Evolutionary conservation across 441 rosid species (phyloP).

Genomic region (Cnidoscolus chayamansa): DNA sequence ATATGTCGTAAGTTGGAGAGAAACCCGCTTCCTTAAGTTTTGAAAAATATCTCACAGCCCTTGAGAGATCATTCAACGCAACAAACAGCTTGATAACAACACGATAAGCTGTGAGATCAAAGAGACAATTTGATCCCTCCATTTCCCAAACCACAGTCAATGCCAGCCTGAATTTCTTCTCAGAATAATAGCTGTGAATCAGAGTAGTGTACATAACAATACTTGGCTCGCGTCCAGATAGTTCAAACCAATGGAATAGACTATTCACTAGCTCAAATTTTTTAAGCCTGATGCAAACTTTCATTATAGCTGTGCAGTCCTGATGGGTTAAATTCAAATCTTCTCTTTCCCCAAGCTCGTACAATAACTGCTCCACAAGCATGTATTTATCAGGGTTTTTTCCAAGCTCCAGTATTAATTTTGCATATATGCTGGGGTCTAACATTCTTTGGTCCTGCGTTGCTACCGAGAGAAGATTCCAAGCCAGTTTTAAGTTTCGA

Average conservation of each 20-base stretch:
- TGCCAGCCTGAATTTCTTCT: slow-evolving; percentile 65
- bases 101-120: slow-evolving; percentile 86
- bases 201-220: slow-evolving; percentile 84
- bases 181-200: slow-evolving; percentile 65
- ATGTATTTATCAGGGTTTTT: slow-evolving; percentile 67
- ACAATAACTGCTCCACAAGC: slow-evolving; percentile 48
- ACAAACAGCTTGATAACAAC: slow-evolving; percentile 70
- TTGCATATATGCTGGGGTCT: slow-evolving; percentile 57
- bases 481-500: slow-evolving; percentile 62
- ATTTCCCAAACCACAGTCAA: slow-evolving; percentile 82
- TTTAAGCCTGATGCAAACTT: slow-evolving; percentile 55
- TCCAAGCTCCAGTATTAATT: slow-evolving; percentile 64
- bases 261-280: slow-evolving; percentile 60
- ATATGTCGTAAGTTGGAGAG: slow-evolving; percentile 69
- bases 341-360: slow-evolving; percentile 68
- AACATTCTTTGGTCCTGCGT: slow-evolving; percentile 50
- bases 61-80: slow-evolving; percentile 68
- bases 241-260: slow-evolving; percentile 62
- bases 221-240: slow-evolving; percentile 53
- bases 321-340: slow-evolving; percentile 62
- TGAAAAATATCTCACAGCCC: slow-evolving; percentile 72
- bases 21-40: slow-evolving; percentile 85
- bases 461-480: slow-evolving; percentile 58
- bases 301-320: slow-evolving; percentile 79
- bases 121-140: slow-evolving; percentile 68